Evolutionary conservation across 108 stramenopile genomes (phyloP), one percentile per base, ranked within the genome.

Genomic region (Skeletonema grethae): DNA sequence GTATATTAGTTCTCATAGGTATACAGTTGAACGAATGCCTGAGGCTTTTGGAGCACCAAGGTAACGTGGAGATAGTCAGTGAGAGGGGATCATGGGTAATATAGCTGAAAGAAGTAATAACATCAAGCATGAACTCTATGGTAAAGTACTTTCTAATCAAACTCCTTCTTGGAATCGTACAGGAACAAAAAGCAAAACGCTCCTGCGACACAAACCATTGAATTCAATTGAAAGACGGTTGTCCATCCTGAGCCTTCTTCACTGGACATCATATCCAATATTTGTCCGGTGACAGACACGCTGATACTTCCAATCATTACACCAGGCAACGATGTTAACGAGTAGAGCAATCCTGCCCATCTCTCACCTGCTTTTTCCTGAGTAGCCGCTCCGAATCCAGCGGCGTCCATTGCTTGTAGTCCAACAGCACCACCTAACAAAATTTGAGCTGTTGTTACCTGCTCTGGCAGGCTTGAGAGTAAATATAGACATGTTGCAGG

Each of bases 21-120:
- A 96, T 82, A 97, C 96, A 7, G 94, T 99, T 10, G 99, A 99
- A 67, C 79, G 99, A 13, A 98, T 99, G 97, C 97, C 98, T 8
- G 99, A 99, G 76, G 98, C 98, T 0, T 97, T 93, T 81, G 95
- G 95, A 46, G 95, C 95, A 15, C 92, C 92, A 7, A 80, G 86
- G 67, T 91, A 88, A 69, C 20, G 4, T n/a, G 5, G 2, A 48
- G 18, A n/a, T 2, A 53, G 50, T 18, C 22, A 22, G 5, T 3
- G 46, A 1, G 22, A n/a, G 50, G 22, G 50, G 20, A 53, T n/a
- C n/a, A n/a, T 0, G 50, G 50, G 50, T 53, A 53, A 24, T 48
- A 28, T 5, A 18, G 7, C 7, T 24, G n/a, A 24, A 48, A 48
- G 5, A 18, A 48, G 16, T 48, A 48, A 13, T n/a, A 48, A 18